Evolutionary conservation across 2,329 filamentous ascomycete genomes (phyloP).

Genomic region (Hymenoscyphus occultus): DNA sequence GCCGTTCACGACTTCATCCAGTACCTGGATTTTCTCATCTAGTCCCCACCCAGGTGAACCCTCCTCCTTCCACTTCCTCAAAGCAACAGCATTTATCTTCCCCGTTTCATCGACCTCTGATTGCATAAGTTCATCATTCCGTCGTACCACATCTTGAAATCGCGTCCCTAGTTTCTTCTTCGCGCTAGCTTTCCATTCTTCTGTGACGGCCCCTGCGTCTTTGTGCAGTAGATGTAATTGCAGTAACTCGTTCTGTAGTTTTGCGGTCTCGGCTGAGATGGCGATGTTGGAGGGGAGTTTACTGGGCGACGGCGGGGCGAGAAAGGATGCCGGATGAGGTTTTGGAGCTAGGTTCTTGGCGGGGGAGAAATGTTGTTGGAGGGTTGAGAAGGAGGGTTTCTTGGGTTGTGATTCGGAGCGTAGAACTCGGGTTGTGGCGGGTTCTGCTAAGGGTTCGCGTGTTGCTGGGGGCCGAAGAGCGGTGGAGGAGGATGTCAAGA

Average conservation of each 20-base stretch:
- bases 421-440: slow-evolving; percentile 15
- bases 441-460: slow-evolving; percentile 17
- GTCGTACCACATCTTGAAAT: slow-evolving; percentile 40
- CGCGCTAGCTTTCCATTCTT: slow-evolving; percentile 57
- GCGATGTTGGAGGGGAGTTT: slow-evolving; percentile 60
- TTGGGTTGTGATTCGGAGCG: slow-evolving; percentile 23
- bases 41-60: slow-evolving; percentile 39
- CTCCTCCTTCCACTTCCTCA: slow-evolving; percentile 48
- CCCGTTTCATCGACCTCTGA: slow-evolving; percentile 48
- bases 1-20: slow-evolving; percentile 55
- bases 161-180: slow-evolving; percentile 45
- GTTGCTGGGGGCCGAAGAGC: slow-evolving; percentile 26
- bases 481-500: slow-evolving; percentile 21
- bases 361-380: slow-evolving; percentile 67
- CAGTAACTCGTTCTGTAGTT: slow-evolving; percentile 61
- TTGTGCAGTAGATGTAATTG: slow-evolving; percentile 64
- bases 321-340: slow-evolving; percentile 54
- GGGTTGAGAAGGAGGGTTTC: slow-evolving; percentile 50
- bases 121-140: slow-evolving; percentile 42
- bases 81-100: slow-evolving; percentile 47
- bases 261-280: slow-evolving; percentile 54
- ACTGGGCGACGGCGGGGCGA: slow-evolving; percentile 59
- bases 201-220: slow-evolving; percentile 44
- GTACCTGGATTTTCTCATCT: slow-evolving; percentile 54
- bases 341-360: slow-evolving; percentile 60